Base-by-base conservation (phyloP, 805 yeast species). In the Hemisphaericaspora nanyangensis region DNA sequence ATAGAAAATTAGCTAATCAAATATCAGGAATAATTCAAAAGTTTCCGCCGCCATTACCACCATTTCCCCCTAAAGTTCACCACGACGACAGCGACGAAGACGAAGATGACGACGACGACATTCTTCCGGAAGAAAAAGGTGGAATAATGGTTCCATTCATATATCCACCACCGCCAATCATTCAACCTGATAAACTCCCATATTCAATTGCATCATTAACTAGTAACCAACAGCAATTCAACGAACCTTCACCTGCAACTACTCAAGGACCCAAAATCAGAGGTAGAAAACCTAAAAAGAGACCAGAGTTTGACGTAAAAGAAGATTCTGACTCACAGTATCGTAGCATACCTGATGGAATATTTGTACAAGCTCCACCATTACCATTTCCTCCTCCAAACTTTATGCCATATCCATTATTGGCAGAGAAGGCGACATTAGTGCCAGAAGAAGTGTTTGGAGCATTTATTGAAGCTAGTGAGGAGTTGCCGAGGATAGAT, bases 341-440 rank as follows among this genome's bases (percentile, higher is more conserved):
- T 22, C 26, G 8, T 8, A 15, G 12, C 6, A 15, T 37, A 30
- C 25, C 17, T 19, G 33, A 35, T 6, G 20, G 29, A 12, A 22
- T 35, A 3, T 39, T 31, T 31, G 19, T 43, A 1, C 44, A 45
- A 38, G 54, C 64, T 18, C 68, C 72, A 5, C 74, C 74, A 7
- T 54, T 68, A 24, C 73, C 74, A 12, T 68, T 68, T 34, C 73
- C 74, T 6, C 74, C 73, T 2, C 57, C 60, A n/a, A 58, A 63
- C 38, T 68, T 56, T 52, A 68, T 68, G 73, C 71, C 74, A 5
- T 67, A 65, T 42, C 71, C 72, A 1, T 45, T 68, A 25, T 41
- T 57, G n/a, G 56, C 71, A 2, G 67, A 64, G 27, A 46, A 55
- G 37, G 56, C 69, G 2, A 48, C 63, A 3, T 49, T 65, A 22